Evolutionary conservation across 345 rosid species (phyloP).

Genomic region (Schrenkiella parvula): DNA sequence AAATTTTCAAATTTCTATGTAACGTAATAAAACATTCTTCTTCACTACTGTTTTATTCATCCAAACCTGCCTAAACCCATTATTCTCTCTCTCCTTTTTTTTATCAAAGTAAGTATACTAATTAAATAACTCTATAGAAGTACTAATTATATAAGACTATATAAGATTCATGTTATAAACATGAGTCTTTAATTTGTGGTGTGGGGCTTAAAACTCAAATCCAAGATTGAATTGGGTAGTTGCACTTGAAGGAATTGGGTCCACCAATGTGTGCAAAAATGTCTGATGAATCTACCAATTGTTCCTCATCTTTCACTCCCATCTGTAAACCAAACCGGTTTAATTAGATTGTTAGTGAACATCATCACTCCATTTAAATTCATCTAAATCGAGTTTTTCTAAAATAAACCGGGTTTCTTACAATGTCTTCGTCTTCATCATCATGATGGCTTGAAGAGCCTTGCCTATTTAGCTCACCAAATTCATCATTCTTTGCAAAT

Average conservation of each 20-base stretch:
- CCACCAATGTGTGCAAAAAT: constrained; percentile 85
- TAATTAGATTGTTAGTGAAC: neutral
- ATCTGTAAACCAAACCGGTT: constrained; percentile 41
- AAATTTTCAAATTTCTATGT: constrained; percentile 14
- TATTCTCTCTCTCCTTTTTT: neutral
- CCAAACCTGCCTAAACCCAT: constrained; percentile 10
- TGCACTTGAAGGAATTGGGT: constrained; percentile 83
- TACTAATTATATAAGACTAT: constrained; percentile 2
- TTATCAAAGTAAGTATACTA: neutral
- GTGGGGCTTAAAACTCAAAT: constrained; percentile 36
- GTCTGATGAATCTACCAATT: constrained; percentile 68
- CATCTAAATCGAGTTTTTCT: neutral
- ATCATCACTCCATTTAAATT: neutral
- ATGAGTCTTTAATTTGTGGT: neutral
- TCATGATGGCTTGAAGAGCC: constrained; percentile 59
- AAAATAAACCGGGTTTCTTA: constrained; percentile 27
- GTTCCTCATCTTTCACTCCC: constrained; percentile 68
- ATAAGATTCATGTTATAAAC: constrained; percentile 13
- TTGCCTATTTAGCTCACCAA: constrained; percentile 49
- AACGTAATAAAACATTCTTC: neutral
- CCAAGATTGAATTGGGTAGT: constrained; percentile 83
- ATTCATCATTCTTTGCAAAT: constrained; percentile 88
- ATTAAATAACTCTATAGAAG: constrained; percentile 15
- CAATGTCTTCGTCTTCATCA: constrained; percentile 71
- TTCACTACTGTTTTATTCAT: constrained; percentile 14